These are phyloP conservation scores for Sporobolomyces pararoseus DNA, from an alignment of 768 basidiomycete genomes.

Conservation along the genomic window DNA sequence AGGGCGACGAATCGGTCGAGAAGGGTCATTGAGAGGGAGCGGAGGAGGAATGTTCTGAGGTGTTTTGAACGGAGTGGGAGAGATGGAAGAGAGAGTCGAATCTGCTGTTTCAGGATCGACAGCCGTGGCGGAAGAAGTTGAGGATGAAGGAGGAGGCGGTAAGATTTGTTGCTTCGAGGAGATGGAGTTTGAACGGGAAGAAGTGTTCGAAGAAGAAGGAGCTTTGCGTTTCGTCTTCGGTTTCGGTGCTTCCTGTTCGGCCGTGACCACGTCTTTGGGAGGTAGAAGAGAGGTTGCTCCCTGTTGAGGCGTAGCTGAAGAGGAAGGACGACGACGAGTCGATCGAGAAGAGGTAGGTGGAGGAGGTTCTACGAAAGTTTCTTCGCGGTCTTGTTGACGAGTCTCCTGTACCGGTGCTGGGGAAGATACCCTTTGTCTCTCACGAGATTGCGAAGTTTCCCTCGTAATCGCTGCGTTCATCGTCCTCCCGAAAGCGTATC, in stretches of 20 bases:
- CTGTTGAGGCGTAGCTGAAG: background rate
- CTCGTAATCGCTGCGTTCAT: background rate
- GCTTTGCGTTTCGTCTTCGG: conserved; percentile 7
- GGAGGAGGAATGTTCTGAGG: conserved; percentile 18
- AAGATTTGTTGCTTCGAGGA: conserved; percentile 6
- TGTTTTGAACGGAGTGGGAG: background rate
- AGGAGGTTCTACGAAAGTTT: background rate
- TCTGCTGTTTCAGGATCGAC: background rate
- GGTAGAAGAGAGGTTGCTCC: background rate
- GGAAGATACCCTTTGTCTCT: too few species aligned
- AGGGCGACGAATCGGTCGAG: background rate
- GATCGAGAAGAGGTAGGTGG: background rate
- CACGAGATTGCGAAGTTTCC: background rate
- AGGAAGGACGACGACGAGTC: background rate
- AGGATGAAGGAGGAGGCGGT: background rate
- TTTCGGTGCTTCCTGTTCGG: background rate
- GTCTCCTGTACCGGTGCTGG: background rate
- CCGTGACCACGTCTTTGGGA: too few species aligned
- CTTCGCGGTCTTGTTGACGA: background rate
- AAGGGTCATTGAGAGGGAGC: background rate
- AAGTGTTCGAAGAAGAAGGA: background rate
- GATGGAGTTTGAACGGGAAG: background rate
- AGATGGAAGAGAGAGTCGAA: background rate
- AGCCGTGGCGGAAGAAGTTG: background rate
- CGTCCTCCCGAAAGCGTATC: background rate